Base-by-base conservation (phyloP, 192 early-diverging fungal species). In the Backusella parvicylindrica region DNA sequence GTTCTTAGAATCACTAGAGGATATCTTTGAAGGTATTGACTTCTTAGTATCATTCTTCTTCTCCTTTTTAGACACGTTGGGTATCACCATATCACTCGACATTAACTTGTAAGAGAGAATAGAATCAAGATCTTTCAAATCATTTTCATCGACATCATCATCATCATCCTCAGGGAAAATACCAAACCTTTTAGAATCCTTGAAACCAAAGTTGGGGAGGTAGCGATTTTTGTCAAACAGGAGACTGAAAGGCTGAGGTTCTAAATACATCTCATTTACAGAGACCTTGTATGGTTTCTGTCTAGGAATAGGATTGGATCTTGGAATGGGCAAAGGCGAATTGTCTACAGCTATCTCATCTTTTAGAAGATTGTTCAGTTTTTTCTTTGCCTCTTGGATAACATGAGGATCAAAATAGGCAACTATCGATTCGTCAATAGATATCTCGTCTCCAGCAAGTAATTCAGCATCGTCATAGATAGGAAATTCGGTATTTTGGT, bases 321-420 rank as follows among this genome's bases (percentile, higher is more conserved):
- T 70, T 70, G 26, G 1, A 9, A 28, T 47, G 23, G 26, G 26
- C 37, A 43, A 15, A 11, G 26, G 26, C 12, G 68, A 41, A 18
- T 23, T 21, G 2, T 37, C 23, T 30, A 11, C 12, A 5, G 23
- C 1, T 28, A 43, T 16, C 16, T 70, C 38, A 28, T 41, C 68
- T 5, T 37, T 26, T 6, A 70, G 12, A 47, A 70, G 68, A 1
- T 38, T 26, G n/a, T 70, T 35, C 2, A 73, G 32, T n/a, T 65
- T 73, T 9, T 28, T 73, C 23, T 73, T 63, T n/a, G 72, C 38
- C 6, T 73, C 63, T 31, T 41, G n/a, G 11, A 65, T 65, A 31
- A 64, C 40, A 47, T 28, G 18, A 1, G 26, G 28, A 33, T 73
- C 72, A 66, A 43, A 73, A 12, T 73, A 73, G 28, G 72, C 72